phyloP scores from a whole-genome alignment of 805 yeast species.

The Yueomyces sp. region DNA sequence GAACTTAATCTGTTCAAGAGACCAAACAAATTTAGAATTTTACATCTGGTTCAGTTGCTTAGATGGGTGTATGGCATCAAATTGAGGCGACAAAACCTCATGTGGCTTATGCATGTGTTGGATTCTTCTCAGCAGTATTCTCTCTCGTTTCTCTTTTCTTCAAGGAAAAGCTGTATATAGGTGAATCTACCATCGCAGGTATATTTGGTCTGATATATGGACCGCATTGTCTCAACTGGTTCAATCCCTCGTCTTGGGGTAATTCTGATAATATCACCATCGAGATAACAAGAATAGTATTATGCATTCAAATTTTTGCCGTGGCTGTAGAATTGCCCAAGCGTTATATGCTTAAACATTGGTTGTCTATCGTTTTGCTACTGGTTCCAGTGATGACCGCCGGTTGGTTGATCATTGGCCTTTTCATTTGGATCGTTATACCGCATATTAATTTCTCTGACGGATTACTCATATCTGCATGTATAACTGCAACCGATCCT shows the following conservation, averaged over 20 bases:
- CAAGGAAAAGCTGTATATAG: slow-evolving; percentile 73
- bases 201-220: slow-evolving; percentile 79
- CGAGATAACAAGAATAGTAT: slow-evolving; percentile 69
- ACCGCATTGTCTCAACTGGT: slow-evolving; percentile 77
- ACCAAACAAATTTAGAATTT: no score
- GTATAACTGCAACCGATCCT: slow-evolving; percentile 92
- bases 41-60: no score
- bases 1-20: no score
- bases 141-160: slow-evolving; percentile 70
- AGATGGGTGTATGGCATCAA: slow-evolving; percentile 23
- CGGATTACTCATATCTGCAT: slow-evolving; percentile 65
- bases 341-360: slow-evolving; percentile 74
- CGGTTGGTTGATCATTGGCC: slow-evolving; percentile 79
- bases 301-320: slow-evolving; percentile 83
- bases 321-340: slow-evolving; percentile 90
- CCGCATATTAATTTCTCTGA: slow-evolving; percentile 62
- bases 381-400: slow-evolving; percentile 79
- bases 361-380: slow-evolving; percentile 62
- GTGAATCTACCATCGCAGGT: slow-evolving; percentile 85
- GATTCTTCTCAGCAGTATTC: slow-evolving; percentile 68
- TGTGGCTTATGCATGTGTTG: slow-evolving; percentile 77
- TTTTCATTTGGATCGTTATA: slow-evolving; percentile 65
- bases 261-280: slow-evolving; percentile 69
- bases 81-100: slow-evolving; percentile 47
- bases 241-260: slow-evolving; percentile 76